Conservation (phyloP, 2,329 filamentous ascomycete genomes). For the Ophiostoma ulmi region DNA sequence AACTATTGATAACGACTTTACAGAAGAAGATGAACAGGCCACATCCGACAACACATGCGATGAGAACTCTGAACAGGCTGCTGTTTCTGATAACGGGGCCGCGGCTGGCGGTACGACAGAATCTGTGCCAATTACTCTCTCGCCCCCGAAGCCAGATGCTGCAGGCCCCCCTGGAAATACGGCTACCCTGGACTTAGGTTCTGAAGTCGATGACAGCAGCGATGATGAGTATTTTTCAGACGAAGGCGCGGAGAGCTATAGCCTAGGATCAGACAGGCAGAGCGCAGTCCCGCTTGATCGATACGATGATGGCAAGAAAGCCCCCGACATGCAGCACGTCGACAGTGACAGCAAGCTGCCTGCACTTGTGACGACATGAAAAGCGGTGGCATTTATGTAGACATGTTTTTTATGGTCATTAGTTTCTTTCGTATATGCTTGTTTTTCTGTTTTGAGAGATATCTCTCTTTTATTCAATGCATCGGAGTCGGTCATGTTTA, state of each 20-base stretch:
- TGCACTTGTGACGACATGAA: not conserved
- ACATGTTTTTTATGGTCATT: not conserved
- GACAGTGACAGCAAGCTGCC: not conserved
- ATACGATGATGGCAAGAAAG: not conserved
- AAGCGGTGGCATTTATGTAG: not conserved
- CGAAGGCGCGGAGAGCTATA: not conserved
- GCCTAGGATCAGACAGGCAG: not conserved
- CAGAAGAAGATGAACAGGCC: not conserved
- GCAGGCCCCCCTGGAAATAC: not conserved
- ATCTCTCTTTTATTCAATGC: not conserved
- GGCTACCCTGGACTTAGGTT: not conserved
- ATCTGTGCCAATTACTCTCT: too few species aligned
- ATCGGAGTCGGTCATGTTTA: not conserved
- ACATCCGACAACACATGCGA: not conserved
- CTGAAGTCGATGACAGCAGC: not conserved
- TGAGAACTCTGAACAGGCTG: not conserved
- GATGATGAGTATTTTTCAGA: not conserved
- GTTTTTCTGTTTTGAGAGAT: not conserved
- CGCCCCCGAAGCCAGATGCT: not conserved
- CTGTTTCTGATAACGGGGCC: not conserved
- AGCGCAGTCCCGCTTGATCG: not conserved
- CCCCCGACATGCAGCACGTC: not conserved
- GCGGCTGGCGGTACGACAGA: too few species aligned
- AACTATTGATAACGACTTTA: not conserved
- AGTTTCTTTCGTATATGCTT: not conserved